Conservation (phyloP, 2,329 filamentous ascomycete genomes). For the Claviceps sp. region DNA sequence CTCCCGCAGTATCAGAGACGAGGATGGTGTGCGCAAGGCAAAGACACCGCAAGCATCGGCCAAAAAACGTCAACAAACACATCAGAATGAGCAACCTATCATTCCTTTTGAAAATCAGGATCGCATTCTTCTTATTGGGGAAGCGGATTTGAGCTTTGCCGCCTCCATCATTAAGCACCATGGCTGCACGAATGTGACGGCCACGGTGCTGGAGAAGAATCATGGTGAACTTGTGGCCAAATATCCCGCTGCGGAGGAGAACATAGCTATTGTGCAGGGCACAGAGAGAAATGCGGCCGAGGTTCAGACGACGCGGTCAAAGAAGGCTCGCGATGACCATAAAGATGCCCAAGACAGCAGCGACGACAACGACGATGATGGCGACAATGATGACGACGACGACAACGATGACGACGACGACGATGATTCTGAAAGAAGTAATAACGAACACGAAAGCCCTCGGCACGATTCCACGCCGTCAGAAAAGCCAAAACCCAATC, state of each 20-base stretch:
- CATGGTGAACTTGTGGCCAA: constrained; percentile 49
- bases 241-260: constrained; percentile 55
- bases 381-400: not conserved
- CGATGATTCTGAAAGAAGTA: not conserved
- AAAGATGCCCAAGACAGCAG: not conserved
- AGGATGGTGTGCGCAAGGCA: constrained; percentile 5
- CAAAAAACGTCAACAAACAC: constrained; percentile 10
- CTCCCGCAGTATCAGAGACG: not conserved
- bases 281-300: constrained; percentile 5
- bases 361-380: not conserved
- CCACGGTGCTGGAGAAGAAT: constrained; percentile 52
- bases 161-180: constrained; percentile 52
- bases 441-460: not conserved
- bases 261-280: constrained; percentile 37
- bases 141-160: constrained; percentile 71
- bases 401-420: not conserved
- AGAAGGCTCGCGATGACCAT: not conserved
- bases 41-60: not conserved
- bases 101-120: constrained; percentile 57
- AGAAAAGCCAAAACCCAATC: not conserved
- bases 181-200: constrained; percentile 51
- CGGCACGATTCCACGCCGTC: not conserved
- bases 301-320: not conserved
- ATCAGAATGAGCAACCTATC: constrained; percentile 25
- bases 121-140: constrained; percentile 62